phyloP scores from a whole-genome alignment of 768 basidiomycete genomes.

The Lyophyllum atratum region DNA sequence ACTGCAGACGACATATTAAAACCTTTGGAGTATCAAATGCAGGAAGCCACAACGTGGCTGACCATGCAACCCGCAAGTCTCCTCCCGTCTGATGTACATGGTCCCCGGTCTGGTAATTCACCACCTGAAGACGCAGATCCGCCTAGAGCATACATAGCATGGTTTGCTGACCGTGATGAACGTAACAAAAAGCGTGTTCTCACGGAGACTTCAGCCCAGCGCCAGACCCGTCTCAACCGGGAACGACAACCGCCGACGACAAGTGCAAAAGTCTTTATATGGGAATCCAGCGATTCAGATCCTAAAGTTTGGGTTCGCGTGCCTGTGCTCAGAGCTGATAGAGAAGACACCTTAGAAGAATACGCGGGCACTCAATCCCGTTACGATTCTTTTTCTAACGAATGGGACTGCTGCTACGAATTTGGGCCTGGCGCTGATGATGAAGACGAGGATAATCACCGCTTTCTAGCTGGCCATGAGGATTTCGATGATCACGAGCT shows the following conservation, averaged over 20 bases:
- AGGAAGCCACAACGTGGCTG: no score
- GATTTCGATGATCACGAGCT: background rate
- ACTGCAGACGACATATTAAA: background rate
- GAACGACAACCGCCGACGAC: background rate
- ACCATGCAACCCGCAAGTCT: background rate
- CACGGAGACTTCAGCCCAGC: background rate
- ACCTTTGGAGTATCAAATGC: background rate
- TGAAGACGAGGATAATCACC: background rate
- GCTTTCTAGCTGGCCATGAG: no score
- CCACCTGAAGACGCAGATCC: background rate
- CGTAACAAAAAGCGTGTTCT: background rate
- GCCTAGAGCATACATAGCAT: background rate
- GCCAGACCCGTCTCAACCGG: no score
- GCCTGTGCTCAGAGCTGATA: background rate
- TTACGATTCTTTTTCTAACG: constrained; percentile 15
- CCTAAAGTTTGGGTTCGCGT: background rate
- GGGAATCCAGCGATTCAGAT: background rate
- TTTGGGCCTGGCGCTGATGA: constrained; percentile 5
- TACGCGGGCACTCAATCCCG: constrained; percentile 1
- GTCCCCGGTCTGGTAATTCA: no score
- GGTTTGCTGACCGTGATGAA: background rate
- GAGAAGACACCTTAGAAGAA: background rate
- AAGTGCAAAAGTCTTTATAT: constrained; percentile 10
- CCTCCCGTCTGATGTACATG: no score
- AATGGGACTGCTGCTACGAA: constrained; percentile 21